Conservation (phyloP, 768 basidiomycete species). For the Krasilnikovozyma curviuscula region DNA sequence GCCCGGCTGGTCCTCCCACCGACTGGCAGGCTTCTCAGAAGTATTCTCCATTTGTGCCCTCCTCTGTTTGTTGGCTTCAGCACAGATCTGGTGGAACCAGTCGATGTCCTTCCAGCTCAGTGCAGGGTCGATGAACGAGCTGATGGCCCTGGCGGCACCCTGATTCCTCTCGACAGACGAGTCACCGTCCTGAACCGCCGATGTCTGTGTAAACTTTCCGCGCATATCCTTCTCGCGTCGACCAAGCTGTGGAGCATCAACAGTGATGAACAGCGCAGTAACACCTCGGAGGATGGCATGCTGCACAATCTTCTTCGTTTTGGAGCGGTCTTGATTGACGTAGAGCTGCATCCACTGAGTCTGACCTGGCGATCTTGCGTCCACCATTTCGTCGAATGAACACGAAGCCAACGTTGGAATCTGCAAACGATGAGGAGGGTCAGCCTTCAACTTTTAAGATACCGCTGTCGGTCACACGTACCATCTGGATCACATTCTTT, state of each 20-base stretch:
- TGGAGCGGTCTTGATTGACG: conserved; percentile 72
- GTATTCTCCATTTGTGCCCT: too few species aligned
- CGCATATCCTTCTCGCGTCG: conserved; percentile 88
- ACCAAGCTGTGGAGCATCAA: conserved; percentile 91
- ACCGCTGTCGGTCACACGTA: conserved; percentile 16
- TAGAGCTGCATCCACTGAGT: conserved; percentile 76
- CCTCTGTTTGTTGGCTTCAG: too few species aligned
- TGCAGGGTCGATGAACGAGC: conserved; percentile 89
- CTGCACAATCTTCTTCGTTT: conserved; percentile 68
- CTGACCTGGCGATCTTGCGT: conserved; percentile 60
- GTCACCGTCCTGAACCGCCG: conserved; percentile 34
- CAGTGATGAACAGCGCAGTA: conserved; percentile 87
- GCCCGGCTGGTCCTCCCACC: too few species aligned
- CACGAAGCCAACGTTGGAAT: conserved; percentile 91
- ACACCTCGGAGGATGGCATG: conserved; percentile 81
- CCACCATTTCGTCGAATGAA: conserved; percentile 87
- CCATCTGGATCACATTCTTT: conserved; percentile 57
- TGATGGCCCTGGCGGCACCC: conserved; percentile 81
- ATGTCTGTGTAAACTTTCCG: conserved; percentile 56
- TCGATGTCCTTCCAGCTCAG: conserved; percentile 66
- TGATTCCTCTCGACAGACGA: conserved; percentile 55
- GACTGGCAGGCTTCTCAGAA: too few species aligned
- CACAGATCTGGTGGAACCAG: conserved; percentile 54
- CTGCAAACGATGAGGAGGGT: conserved; percentile 27
- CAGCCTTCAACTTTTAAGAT: neutral